Evolutionary conservation across 768 basidiomycete genomes (phyloP).

Genomic region (Suillus weaverae): DNA sequence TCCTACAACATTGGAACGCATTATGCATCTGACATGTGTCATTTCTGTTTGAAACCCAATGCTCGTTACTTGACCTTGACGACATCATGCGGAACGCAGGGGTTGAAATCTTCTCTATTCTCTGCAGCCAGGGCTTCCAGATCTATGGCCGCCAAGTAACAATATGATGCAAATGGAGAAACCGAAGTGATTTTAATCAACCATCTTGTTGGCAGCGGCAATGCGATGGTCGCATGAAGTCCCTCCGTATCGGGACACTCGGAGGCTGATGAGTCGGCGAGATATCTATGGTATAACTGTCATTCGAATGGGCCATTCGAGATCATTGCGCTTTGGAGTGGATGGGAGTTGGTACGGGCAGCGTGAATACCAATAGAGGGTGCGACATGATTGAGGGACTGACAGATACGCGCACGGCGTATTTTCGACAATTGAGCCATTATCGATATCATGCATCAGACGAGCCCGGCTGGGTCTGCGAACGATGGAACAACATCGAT

Average conservation of each 20-base stretch:
- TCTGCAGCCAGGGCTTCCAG: conserved; percentile 29
- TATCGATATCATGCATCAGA: conserved; percentile 37
- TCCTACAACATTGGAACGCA: not conserved
- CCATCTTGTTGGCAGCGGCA: conserved; percentile 53
- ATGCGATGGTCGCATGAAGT: not conserved
- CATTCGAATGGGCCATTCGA: conserved; percentile 65
- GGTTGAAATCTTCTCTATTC: conserved; percentile 51
- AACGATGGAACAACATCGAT: conserved; percentile 62
- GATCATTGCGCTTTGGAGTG: conserved; percentile 77
- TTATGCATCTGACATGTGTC: not conserved
- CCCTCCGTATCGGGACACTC: conserved; percentile 56
- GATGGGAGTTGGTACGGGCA: conserved; percentile 53
- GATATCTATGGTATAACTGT: conserved; percentile 62
- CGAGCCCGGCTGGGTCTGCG: conserved; percentile 72
- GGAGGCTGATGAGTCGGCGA: conserved; percentile 62
- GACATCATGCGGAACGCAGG: conserved; percentile 41
- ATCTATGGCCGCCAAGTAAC: conserved; percentile 41
- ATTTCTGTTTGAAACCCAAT: no score
- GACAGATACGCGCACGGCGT: conserved; percentile 45
- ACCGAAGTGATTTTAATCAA: conserved; percentile 59
- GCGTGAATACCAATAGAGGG: conserved; percentile 46
- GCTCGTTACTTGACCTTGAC: conserved; percentile 25
- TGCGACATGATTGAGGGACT: conserved; percentile 69
- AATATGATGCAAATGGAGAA: conserved; percentile 13
- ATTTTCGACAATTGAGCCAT: conserved; percentile 7